phyloP scores from a whole-genome alignment of 2,329 filamentous ascomycete species.

The Pleoardoris graminearum region DNA sequence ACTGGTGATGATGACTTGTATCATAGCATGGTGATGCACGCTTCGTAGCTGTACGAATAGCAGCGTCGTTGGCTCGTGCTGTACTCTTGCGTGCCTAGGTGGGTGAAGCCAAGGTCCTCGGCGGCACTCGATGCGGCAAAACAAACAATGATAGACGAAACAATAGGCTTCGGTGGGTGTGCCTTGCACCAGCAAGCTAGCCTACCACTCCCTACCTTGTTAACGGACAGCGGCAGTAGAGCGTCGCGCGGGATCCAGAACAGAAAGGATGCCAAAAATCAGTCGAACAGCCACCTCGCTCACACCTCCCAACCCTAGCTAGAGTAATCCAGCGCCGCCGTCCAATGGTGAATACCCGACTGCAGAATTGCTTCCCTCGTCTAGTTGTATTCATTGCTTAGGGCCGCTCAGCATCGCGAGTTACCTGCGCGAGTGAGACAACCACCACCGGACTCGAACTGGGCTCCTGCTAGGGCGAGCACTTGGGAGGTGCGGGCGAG shows the following conservation, averaged over 20 bases:
- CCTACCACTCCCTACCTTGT: too few relatives aligned
- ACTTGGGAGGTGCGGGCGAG: conserved; percentile 35
- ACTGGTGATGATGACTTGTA: conserved; percentile 11
- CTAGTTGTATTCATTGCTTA: conserved; percentile 49
- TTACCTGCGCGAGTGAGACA: conserved; percentile 47
- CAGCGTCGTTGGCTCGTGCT: background rate
- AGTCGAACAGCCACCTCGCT: conserved; percentile 44
- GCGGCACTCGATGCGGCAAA: too few relatives aligned
- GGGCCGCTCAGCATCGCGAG: conserved; percentile 46
- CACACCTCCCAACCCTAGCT: conserved; percentile 40
- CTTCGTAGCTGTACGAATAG: conserved; percentile 17
- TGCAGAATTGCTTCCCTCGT: conserved; percentile 51
- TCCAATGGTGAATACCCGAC: conserved; percentile 47
- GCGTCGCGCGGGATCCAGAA: too few relatives aligned
- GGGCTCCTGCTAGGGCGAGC: conserved; percentile 42
- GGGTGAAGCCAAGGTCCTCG: too few relatives aligned
- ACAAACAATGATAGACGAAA: too few relatives aligned
- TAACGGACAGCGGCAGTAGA: too few relatives aligned
- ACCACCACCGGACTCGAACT: conserved; percentile 49
- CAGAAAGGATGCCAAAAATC: conserved; percentile 24
- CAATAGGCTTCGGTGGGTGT: too few relatives aligned
- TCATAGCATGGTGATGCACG: conserved; percentile 2
- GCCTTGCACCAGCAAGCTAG: too few relatives aligned
- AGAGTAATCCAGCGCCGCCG: conserved; percentile 48
- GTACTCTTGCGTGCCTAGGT: too few relatives aligned